Base-by-base conservation (phyloP, 1,284 basidiomycete species). In the Erythrobasidium hasegawianum region DNA sequence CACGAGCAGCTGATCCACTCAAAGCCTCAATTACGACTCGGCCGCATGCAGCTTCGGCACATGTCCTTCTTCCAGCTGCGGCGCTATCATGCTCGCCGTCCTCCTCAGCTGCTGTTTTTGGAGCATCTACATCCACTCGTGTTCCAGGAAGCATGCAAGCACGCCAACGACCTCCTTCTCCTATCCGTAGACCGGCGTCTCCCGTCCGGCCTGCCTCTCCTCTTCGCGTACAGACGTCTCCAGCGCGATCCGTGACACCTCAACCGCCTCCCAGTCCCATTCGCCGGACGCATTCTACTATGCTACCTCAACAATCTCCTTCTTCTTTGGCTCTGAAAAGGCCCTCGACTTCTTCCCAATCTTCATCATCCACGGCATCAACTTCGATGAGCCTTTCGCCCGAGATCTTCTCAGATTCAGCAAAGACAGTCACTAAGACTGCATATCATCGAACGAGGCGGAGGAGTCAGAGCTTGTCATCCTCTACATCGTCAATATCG, bases 321-420 rank as follows among this genome's bases (percentile, higher is more conserved):
- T 47, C 43, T 47, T 47, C 43, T 33, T 13, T 26, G 1, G 26
- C 14, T 1, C 22, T 53, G 26, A 64, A 64, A 29, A 38, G 61
- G 26, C 61, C 61, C 16, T 64, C 61, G 18, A 57, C 61, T 24
- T 56, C 61, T 9, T 64, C 61, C 7, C 53, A 56, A 49, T 64
- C 61, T 1, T 64, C 61, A 16, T 62, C 59, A 2, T 26, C 47
- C n/a, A 64, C 27, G 3, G 52, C 61, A 24, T 22, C 47, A 11
- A 64, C 39, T 7, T 43, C 38, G 14, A 18, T 14, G 14, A 57
- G n/a, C 39, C 40, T 57, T 20, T 64, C 61, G 13, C 61, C 61
- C 9, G 55, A 65, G 45, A 38, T 58, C 16, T 29, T 60, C 10
- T 58, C 62, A 14, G 45, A 53, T 26, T 39, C 62, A 26, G 33